Percentiles rank a stretch among this genome's conserved stretches.
Evolutionary conservation across 2,329 filamentous ascomycete genomes (phyloP).

Genomic region (Amauroascus verrucosus): DNA sequence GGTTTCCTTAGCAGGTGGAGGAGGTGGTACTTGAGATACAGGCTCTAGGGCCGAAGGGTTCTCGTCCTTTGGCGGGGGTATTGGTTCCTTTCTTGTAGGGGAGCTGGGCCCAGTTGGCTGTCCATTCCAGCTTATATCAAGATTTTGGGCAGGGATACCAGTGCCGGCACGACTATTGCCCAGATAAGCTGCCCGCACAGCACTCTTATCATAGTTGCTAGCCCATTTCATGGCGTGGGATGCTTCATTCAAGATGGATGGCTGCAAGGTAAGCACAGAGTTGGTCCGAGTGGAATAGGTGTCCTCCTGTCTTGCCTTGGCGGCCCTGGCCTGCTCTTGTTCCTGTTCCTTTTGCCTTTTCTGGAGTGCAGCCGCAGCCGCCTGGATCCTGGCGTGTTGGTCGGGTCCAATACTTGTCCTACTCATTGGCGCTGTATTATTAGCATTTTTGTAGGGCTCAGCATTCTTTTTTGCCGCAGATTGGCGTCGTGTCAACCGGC

Average conservation of each 20-base stretch:
- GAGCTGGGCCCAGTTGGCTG: conserved; percentile 12
- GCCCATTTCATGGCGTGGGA: conserved; percentile 96
- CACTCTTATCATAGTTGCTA: conserved; percentile 83
- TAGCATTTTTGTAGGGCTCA: conserved; percentile 44
- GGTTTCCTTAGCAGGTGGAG: conserved; percentile 5
- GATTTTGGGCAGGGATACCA: conserved; percentile 44
- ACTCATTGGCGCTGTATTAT: conserved; percentile 49
- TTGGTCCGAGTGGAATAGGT: conserved; percentile 61
- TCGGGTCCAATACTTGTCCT: conserved; percentile 81
- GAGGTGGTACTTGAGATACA: neutral
- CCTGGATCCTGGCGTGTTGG: conserved; percentile 86
- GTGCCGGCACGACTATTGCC: conserved; percentile 62
- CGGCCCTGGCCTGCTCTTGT: conserved; percentile 40
- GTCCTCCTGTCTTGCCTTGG: conserved; percentile 47
- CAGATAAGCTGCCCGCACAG: conserved; percentile 76
- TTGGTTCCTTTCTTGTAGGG: neutral
- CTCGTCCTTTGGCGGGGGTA: conserved; percentile 6
- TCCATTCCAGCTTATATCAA: conserved; percentile 32
- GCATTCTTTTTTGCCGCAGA: conserved; percentile 54
- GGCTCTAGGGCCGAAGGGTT: neutral
- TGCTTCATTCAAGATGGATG: conserved; percentile 72
- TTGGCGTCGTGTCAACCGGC: conserved; percentile 58
- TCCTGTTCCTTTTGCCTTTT: conserved; percentile 55
- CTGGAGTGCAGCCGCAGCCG: conserved; percentile 75
- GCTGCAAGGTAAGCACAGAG: conserved; percentile 81